Conservation (phyloP, 2,329 filamentous ascomycete species). For the Gremmenia infestans region DNA sequence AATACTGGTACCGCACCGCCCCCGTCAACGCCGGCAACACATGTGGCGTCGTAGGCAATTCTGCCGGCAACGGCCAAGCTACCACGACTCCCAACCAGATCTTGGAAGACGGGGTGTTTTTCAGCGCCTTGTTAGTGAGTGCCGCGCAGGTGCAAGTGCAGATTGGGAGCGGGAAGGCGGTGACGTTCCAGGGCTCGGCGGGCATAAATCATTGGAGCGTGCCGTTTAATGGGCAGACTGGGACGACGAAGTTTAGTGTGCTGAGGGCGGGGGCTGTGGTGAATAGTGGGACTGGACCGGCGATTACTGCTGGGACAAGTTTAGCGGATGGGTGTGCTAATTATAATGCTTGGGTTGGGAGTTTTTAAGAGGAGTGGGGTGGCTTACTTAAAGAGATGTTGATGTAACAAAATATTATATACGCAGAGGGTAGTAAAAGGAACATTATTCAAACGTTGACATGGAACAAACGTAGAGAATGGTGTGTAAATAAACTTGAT, state of each 20-base stretch:
- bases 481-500: no score
- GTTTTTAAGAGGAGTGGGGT: background rate
- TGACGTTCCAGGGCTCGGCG: constrained; percentile 11
- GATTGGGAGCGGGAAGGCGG: constrained; percentile 26
- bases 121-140: constrained; percentile 28
- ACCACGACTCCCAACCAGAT: constrained; percentile 27
- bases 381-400: no score
- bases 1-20: constrained; percentile 40
- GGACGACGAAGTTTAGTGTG: constrained; percentile 28
- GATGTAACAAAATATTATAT: no score
- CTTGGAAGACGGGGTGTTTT: constrained; percentile 29
- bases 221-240: constrained; percentile 31
- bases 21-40: constrained; percentile 31
- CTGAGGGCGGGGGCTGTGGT: constrained; percentile 17
- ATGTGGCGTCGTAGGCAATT: constrained; percentile 32
- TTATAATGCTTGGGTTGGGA: constrained; percentile 16
- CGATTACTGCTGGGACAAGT: constrained; percentile 18
- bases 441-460: no score
- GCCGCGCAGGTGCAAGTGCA: constrained; percentile 29
- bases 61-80: constrained; percentile 20
- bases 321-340: constrained; percentile 9
- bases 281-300: constrained; percentile 15
- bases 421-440: no score
- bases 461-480: no score
- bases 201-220: constrained; percentile 26